Percentiles rank a stretch among this genome's conserved stretches.
phyloP scores from a whole-genome alignment of 257 asterid species.

The Gentiana straminea region DNA sequence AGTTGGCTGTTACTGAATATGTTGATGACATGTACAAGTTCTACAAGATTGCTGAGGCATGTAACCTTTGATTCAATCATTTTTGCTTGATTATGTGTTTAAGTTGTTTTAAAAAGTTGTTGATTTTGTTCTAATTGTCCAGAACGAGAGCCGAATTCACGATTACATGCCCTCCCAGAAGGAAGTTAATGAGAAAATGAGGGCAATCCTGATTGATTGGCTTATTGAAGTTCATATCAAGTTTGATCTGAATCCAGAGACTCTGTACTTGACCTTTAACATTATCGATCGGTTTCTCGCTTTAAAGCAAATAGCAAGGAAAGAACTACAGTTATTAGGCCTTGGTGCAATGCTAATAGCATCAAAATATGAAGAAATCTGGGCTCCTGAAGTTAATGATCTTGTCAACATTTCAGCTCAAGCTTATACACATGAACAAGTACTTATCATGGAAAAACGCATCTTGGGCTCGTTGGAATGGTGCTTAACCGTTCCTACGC shows the following conservation, averaged over 20 bases:
- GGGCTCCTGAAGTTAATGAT: slow-evolving; percentile 95
- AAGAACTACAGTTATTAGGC: slow-evolving; percentile 76
- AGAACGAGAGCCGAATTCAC: slow-evolving; percentile 54
- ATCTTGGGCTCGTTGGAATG: slow-evolving; percentile 65
- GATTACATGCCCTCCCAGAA: slow-evolving; percentile 74
- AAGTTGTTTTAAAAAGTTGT: not conserved
- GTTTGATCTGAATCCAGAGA: slow-evolving; percentile 71
- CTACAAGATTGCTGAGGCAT: slow-evolving; percentile 78
- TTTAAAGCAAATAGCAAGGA: slow-evolving; percentile 27
- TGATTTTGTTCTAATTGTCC: not conserved
- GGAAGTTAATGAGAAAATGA: slow-evolving; percentile 60
- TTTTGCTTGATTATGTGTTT: not conserved
- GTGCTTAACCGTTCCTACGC: slow-evolving; percentile 80
- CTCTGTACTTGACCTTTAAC: slow-evolving; percentile 79
- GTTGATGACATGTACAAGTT: slow-evolving; percentile 74
- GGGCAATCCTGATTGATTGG: slow-evolving; percentile 87
- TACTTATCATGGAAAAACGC: slow-evolving; percentile 66
- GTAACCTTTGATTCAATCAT: not conserved
- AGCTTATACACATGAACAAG: slow-evolving; percentile 44
- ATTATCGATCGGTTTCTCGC: slow-evolving; percentile 75
- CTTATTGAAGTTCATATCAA: slow-evolving; percentile 70
- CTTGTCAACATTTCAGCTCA: slow-evolving; percentile 62
- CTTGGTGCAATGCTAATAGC: slow-evolving; percentile 77
- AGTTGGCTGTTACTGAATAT: slow-evolving; percentile 76
- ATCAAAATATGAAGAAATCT: slow-evolving; percentile 87